Evolutionary conservation across 768 basidiomycete genomes (phyloP).

Genomic region (Suillus hirtellus): DNA sequence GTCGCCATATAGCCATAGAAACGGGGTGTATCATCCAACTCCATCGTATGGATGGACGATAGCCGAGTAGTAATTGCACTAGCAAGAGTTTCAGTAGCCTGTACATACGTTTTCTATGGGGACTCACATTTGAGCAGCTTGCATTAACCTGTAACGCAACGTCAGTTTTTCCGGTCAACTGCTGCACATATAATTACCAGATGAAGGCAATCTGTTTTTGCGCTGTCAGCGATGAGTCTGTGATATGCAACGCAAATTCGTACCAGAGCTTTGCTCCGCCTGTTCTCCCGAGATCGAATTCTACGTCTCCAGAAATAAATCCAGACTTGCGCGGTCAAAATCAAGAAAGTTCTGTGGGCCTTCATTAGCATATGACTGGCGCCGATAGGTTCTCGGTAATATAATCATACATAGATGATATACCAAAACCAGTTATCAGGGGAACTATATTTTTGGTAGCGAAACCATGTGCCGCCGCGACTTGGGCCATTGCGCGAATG

Average conservation of each 20-base stretch:
- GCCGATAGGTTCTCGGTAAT: neutral
- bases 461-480: neutral
- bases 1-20: neutral
- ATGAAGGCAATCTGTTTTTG: neutral
- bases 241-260: neutral
- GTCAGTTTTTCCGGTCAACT: neutral
- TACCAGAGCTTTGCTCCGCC: neutral
- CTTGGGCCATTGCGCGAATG: neutral
- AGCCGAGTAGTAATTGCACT: neutral
- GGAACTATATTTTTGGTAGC: too few species aligned
- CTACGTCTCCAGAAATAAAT: neutral
- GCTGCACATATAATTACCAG: neutral
- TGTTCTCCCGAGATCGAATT: neutral
- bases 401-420: neutral
- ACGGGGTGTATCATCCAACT: neutral
- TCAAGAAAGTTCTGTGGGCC: neutral
- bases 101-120: neutral
- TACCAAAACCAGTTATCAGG: slow-evolving; percentile 4
- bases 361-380: neutral
- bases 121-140: slow-evolving; percentile 5
- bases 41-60: neutral
- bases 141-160: neutral
- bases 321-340: slow-evolving; percentile 5
- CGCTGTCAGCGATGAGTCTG: neutral
- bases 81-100: neutral